Percentiles rank a stretch among this genome's conserved stretches.
Evolutionary conservation across 768 basidiomycete species (phyloP).

Genomic region (Phaeotremella fagi): DNA sequence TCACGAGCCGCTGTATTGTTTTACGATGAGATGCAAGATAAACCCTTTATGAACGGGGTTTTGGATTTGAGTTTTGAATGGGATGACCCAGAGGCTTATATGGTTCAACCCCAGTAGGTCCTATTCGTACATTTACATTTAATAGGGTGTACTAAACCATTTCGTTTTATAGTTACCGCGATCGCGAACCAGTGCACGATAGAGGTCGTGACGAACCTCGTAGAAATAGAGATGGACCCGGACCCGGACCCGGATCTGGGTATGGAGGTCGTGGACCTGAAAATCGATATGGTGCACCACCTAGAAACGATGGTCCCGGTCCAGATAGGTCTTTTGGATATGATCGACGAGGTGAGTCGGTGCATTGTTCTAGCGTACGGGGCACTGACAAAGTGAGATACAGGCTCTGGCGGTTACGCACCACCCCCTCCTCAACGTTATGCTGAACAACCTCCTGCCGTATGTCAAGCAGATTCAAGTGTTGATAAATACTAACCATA

Average conservation of each 20-base stretch:
- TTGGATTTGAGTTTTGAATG: slow-evolving; percentile 84
- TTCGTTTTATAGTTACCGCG: background rate
- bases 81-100: slow-evolving; percentile 62
- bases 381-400: background rate
- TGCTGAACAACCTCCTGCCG: background rate
- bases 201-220: background rate
- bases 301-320: slow-evolving; percentile 1
- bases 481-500: background rate
- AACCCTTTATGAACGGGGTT: slow-evolving; percentile 73
- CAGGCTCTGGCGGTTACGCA: background rate
- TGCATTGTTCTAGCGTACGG: background rate
- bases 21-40: slow-evolving; percentile 71
- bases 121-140: slow-evolving; percentile 37
- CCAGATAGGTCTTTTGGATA: slow-evolving; percentile 1
- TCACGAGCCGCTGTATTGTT: slow-evolving; percentile 70
- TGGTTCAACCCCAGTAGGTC: slow-evolving; percentile 52
- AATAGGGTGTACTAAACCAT: too few relatives aligned
- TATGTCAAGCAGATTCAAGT: slow-evolving; percentile 7
- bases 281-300: background rate
- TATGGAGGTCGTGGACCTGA: slow-evolving; percentile 13
- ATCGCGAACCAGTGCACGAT: background rate
- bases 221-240: slow-evolving; percentile 14
- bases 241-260: slow-evolving; percentile 25
- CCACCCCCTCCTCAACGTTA: background rate
- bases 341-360: slow-evolving; percentile 6